phyloP scores from a whole-genome alignment of 768 basidiomycete genomes.

The Serendipita vermifera region DNA sequence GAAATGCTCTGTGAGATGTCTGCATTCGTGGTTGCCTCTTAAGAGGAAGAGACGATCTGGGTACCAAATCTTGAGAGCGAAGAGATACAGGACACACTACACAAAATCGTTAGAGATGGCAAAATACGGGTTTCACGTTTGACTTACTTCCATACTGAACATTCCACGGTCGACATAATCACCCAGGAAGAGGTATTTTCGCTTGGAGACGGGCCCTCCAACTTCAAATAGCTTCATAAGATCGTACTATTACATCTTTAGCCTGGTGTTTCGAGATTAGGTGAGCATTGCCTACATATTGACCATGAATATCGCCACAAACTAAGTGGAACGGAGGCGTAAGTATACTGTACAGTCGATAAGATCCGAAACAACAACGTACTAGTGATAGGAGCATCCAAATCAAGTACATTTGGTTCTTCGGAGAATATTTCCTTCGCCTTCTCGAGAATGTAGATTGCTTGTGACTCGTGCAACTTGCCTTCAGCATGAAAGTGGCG shows the following conservation, averaged over 20 bases:
- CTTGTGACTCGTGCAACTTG: conserved; percentile 6
- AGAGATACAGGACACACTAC: conserved; percentile 36
- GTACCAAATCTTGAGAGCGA: conserved; percentile 37
- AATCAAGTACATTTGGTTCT: conserved; percentile 33
- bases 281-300: conserved; percentile 26
- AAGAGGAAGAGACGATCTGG: conserved; percentile 35
- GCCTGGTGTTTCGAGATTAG: no score
- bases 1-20: conserved; percentile 39
- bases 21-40: conserved; percentile 37
- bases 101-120: not conserved
- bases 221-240: conserved; percentile 39
- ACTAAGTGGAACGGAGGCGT: conserved; percentile 20
- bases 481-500: conserved; percentile 35
- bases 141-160: conserved; percentile 35
- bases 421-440: conserved; percentile 21
- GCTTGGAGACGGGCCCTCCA: conserved; percentile 34
- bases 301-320: conserved; percentile 36
- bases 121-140: no score
- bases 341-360: not conserved
- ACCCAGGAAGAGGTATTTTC: conserved; percentile 34
- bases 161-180: conserved; percentile 39
- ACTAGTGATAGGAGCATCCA: conserved; percentile 35
- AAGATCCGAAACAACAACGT: conserved; percentile 12
- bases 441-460: conserved; percentile 1
- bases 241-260: conserved; percentile 26